These are phyloP conservation scores for Rubia tinctorum DNA, from an alignment of 305 asterid genomes.

Conservation along the genomic window DNA sequence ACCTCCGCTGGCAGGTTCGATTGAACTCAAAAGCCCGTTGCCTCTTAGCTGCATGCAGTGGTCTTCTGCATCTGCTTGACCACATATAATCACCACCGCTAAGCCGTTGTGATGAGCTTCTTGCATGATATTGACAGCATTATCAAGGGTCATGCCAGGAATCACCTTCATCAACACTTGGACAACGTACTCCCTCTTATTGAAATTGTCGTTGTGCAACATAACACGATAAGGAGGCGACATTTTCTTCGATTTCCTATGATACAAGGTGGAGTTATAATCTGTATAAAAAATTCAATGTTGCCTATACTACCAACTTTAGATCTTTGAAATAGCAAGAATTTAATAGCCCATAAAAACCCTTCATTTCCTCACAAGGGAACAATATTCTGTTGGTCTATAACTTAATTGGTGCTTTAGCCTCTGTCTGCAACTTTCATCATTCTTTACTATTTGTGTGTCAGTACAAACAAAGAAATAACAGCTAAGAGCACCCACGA, in stretches of 20 bases:
- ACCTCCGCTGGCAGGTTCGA: conserved; percentile 85
- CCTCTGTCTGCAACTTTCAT: neutral
- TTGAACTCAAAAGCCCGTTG: conserved; percentile 87
- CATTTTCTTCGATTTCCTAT: conserved; percentile 79
- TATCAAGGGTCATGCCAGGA: conserved; percentile 93
- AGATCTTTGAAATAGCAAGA: neutral
- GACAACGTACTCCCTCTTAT: conserved; percentile 95
- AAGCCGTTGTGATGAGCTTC: conserved; percentile 86
- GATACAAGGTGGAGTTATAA: conserved; percentile 9
- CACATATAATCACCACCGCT: conserved; percentile 81
- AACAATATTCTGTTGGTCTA: neutral
- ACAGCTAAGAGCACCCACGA: neutral
- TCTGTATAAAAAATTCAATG: neutral
- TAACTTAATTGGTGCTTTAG: too few relatives aligned
- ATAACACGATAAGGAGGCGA: conserved; percentile 91
- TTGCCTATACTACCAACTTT: neutral
- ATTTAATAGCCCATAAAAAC: neutral
- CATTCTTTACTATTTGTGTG: neutral
- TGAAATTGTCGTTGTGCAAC: conserved; percentile 83
- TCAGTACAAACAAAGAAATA: neutral
- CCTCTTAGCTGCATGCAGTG: conserved; percentile 90
- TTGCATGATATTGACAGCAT: conserved; percentile 95
- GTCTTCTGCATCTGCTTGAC: conserved; percentile 91
- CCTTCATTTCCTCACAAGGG: neutral
- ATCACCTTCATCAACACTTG: conserved; percentile 97